Conservation (phyloP, 2,329 filamentous ascomycete genomes). For the Pyrenophora tritici-repentis region DNA sequence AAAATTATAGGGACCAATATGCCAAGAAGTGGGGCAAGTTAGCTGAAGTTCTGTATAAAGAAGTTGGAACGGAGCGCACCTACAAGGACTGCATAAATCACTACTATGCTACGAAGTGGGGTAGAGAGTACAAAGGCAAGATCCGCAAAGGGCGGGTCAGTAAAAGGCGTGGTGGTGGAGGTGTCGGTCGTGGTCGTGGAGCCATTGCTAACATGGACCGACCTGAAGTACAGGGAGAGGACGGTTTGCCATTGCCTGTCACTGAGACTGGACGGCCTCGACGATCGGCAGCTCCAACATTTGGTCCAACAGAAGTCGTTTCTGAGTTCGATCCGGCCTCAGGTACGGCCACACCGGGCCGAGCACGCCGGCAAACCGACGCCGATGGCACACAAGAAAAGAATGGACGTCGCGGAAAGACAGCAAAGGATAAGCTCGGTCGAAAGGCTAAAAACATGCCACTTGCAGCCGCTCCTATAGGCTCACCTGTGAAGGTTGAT, state of each 20-base stretch:
- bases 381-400: conserved; percentile 42
- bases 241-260: conserved; percentile 46
- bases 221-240: conserved; percentile 47
- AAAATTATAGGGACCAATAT: conserved; percentile 69
- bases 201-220: conserved; percentile 58
- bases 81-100: conserved; percentile 84
- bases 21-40: conserved; percentile 85
- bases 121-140: conserved; percentile 77
- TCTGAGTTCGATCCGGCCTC: conserved; percentile 62
- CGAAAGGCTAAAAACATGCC: conserved; percentile 50
- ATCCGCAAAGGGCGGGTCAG: conserved; percentile 49
- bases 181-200: conserved; percentile 58
- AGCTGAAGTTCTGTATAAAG: conserved; percentile 63
- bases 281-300: conserved; percentile 69
- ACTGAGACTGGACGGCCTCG: conserved; percentile 57
- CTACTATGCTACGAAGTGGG: conserved; percentile 80
- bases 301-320: conserved; percentile 62
- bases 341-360: conserved; percentile 34
- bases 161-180: conserved; percentile 42
- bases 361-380: conserved; percentile 45
- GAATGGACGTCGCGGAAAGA: conserved; percentile 51
- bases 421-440: conserved; percentile 44
- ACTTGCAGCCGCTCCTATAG: conserved; percentile 46
- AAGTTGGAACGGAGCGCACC: conserved; percentile 61
- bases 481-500: conserved; percentile 44